Evolutionary conservation across 1,284 basidiomycete genomes (phyloP).

Genomic region (Tylopilus sp.): DNA sequence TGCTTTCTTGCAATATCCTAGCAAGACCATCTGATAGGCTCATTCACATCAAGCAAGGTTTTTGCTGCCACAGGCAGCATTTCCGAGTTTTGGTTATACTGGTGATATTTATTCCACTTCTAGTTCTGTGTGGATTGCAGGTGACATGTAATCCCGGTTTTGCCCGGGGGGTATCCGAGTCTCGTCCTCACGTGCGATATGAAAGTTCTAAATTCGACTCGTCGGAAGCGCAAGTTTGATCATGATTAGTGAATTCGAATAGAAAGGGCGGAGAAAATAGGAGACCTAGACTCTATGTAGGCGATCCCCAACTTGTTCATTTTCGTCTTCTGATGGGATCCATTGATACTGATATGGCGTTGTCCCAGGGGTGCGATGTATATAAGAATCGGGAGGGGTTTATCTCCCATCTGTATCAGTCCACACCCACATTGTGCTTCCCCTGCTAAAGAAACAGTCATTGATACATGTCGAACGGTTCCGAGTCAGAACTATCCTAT

Average conservation of each 20-base stretch:
- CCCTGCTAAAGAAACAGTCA: background rate
- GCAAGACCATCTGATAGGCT: no score
- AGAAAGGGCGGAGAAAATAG: background rate
- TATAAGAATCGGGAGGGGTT: background rate
- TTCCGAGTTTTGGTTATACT: no score
- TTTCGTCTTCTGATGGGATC: background rate
- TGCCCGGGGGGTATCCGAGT: background rate
- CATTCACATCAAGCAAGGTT: no score
- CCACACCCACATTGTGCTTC: background rate
- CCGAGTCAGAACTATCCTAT: background rate
- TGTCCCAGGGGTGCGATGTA: background rate
- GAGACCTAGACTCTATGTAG: background rate
- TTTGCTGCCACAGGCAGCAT: no score
- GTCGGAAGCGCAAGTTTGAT: background rate
- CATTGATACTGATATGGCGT: background rate
- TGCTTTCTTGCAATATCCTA: no score
- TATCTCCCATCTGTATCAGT: background rate
- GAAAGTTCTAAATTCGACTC: background rate
- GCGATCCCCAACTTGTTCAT: background rate
- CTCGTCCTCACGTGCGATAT: background rate
- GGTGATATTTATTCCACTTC: background rate
- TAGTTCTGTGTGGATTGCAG: conserved; percentile 16
- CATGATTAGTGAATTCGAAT: background rate
- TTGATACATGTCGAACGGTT: conserved; percentile 2
- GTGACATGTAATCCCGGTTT: background rate